Base-by-base conservation (phyloP, 768 basidiomycete species). In the Lactarius hengduanensis region DNA sequence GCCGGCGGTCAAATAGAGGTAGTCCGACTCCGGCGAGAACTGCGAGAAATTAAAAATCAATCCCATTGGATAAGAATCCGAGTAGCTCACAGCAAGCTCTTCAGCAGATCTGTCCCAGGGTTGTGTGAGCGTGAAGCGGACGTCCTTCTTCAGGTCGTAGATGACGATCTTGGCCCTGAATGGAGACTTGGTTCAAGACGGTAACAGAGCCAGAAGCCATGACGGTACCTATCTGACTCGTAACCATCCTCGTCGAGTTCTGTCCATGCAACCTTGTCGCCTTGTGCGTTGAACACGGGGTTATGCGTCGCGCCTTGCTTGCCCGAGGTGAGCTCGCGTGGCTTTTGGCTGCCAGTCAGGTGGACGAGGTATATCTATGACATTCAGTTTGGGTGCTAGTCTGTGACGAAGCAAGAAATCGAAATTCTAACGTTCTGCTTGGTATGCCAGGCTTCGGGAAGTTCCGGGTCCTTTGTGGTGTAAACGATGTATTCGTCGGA, bases 201-300 rank as follows among this genome's bases (percentile, higher is more conserved):
- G 61, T 20, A 40, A 36, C 22, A 54, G 40, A 55, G 43, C 16
- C 34, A 30, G 20, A 26, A 20, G 13, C 26, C 36, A 30, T 57
- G 47, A 63, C 74, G 53, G 66, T 43, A 86, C 87, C 90, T 84
- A 77, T 96, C 96, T 60, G 89, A 82, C 76, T 98, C 96, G 71
- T 95, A 90, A 2, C 96, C 95, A 71, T 98, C 94, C 73, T 90
- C 75, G 60, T 88, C 86, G 68, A 95, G 83, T 75, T 98, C 91
- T 45, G 92, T 77, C 96, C 96, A 98, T 1, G 91, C 94, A 2
- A 85, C 86, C 75, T 89, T 89, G 58, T 82, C 82, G 0, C 89
- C 91, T 56, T 84, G 77, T 3, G 77, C 77, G 65, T 80, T 91
- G 75, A 96, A 86, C 8, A 85, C 82, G 0, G 93, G 89, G n/a